Percentiles rank a stretch among this genome's conserved stretches.
phyloP scores from a whole-genome alignment of 2,329 filamentous ascomycete genomes.

The Microcyclospora tardicrescens region DNA sequence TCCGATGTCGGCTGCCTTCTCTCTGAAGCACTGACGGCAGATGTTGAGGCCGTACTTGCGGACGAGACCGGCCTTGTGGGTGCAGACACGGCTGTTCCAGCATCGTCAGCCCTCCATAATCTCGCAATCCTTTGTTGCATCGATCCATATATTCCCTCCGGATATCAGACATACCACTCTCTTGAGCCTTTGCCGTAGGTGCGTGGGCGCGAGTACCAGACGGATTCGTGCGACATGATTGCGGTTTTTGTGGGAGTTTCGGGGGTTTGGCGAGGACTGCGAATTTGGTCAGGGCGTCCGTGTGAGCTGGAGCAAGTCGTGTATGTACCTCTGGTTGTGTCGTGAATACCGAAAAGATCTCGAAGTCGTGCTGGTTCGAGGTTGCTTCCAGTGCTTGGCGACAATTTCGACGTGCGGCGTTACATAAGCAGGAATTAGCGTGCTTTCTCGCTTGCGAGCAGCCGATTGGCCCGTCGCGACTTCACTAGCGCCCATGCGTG shows the following conservation, averaged over 20 bases:
- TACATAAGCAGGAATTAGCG: too few relatives aligned
- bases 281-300: too few relatives aligned
- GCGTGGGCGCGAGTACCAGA: conserved; percentile 98
- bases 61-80: conserved; percentile 97
- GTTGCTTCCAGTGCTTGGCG: too few relatives aligned
- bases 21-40: conserved; percentile 59
- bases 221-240: conserved; percentile 82
- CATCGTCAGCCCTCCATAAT: conserved; percentile 3
- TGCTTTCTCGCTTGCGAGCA: too few relatives aligned
- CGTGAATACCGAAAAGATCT: too few relatives aligned
- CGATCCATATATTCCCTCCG: conserved; percentile 2
- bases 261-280: conserved; percentile 4
- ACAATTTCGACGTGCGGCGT: too few relatives aligned
- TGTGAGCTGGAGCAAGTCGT: too few relatives aligned
- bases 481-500: too few relatives aligned
- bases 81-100: conserved; percentile 60
- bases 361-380: too few relatives aligned
- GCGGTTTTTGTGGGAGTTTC: conserved; percentile 25
- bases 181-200: conserved; percentile 95
- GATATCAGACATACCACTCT: conserved; percentile 57
- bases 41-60: conserved; percentile 97
- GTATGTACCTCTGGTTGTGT: too few relatives aligned
- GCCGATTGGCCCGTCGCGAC: too few relatives aligned
- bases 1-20: conserved; percentile 55
- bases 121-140: conserved; percentile 1